Conservation (phyloP, 148 eudicot species). For the Cornus controversa region DNA sequence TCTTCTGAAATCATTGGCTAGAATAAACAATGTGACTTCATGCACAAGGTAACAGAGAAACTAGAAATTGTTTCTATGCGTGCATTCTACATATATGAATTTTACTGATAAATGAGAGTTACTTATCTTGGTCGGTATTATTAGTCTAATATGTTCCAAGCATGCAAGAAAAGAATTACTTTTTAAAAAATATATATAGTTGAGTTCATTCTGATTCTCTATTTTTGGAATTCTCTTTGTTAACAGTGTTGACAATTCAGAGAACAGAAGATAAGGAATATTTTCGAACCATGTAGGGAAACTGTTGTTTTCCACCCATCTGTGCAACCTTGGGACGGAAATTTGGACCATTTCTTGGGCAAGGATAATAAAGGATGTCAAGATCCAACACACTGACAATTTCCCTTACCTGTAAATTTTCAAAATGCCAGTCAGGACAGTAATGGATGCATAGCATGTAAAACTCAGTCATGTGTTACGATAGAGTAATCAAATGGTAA, state of each 20-base stretch:
- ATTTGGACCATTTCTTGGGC: constrained; percentile 89
- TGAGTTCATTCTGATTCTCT: background rate
- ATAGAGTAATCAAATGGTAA: constrained; percentile 4
- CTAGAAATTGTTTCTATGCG: background rate
- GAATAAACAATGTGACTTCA: background rate
- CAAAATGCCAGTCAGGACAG: constrained; percentile 5
- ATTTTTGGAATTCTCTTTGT: too few relatives aligned
- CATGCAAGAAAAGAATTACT: background rate
- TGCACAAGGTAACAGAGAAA: background rate
- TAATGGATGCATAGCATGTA: background rate
- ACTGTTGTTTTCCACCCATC: constrained; percentile 93
- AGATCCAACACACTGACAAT: constrained; percentile 84
- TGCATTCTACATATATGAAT: too few relatives aligned
- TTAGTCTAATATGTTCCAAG: background rate
- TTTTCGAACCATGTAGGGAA: constrained; percentile 85
- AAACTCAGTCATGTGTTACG: background rate
- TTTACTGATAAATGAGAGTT: background rate
- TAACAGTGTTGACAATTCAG: too few relatives aligned
- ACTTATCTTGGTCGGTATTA: background rate
- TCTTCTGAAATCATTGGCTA: too few relatives aligned
- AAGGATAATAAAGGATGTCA: constrained; percentile 92
- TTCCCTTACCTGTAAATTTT: constrained; percentile 74
- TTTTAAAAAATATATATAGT: too few relatives aligned
- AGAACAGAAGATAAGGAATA: background rate
- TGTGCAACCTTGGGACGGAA: constrained; percentile 78